These are phyloP conservation scores for Pestalotiopsis sp. DNA, from an alignment of 2,329 filamentous ascomycete species.

Conservation along the genomic window DNA sequence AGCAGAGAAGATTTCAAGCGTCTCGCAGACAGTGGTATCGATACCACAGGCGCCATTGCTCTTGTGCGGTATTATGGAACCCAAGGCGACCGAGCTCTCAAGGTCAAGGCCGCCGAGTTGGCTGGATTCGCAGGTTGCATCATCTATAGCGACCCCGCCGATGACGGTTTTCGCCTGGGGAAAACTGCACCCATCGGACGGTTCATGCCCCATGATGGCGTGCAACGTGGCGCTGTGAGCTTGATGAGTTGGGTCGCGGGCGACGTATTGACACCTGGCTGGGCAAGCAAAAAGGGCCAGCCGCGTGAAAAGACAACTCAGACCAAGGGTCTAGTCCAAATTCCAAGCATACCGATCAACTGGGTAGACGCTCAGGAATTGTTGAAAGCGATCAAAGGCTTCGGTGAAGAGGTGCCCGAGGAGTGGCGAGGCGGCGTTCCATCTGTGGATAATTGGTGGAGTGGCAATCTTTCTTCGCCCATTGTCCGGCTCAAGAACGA, in stretches of 20 bases:
- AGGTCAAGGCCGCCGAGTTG: conserved; percentile 87
- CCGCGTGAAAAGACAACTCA: conserved; percentile 71
- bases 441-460: conserved; percentile 80
- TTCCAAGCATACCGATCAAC: conserved; percentile 86
- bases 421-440: conserved; percentile 80
- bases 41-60: conserved; percentile 78
- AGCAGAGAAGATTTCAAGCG: conserved; percentile 79
- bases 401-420: conserved; percentile 69
- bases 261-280: conserved; percentile 90
- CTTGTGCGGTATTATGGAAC: conserved; percentile 81
- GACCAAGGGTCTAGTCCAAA: conserved; percentile 74
- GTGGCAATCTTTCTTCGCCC: conserved; percentile 75
- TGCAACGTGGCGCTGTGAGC: conserved; percentile 81
- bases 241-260: conserved; percentile 83
- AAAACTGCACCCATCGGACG: conserved; percentile 75
- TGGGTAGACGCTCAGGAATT: conserved; percentile 87
- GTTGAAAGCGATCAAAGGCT: conserved; percentile 74
- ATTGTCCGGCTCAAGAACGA: conserved; percentile 82
- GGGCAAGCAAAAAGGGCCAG: conserved; percentile 69
- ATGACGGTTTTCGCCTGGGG: conserved; percentile 80
- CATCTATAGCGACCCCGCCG: conserved; percentile 87
- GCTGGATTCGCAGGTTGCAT: conserved; percentile 87
- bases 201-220: conserved; percentile 79
- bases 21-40: conserved; percentile 71
- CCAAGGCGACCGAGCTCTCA: conserved; percentile 73